Evolutionary conservation across 2,329 filamentous ascomycete genomes (phyloP).

Genomic region (Malbranchea zuffiana): DNA sequence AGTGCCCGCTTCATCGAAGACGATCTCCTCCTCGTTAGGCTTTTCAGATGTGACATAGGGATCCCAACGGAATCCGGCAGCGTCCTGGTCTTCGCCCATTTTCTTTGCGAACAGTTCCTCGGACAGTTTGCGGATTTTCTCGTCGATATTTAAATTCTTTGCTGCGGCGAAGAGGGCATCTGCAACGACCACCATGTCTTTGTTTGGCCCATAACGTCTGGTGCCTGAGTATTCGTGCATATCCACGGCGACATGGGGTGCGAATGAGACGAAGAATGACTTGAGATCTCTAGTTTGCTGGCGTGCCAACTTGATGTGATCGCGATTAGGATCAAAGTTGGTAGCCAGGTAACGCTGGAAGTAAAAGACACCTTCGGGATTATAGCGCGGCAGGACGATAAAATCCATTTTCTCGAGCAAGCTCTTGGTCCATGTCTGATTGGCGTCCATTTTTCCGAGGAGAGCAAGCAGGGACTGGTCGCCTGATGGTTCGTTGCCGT

Average conservation of each 20-base stretch:
- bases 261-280: constrained; percentile 2
- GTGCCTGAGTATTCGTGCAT: constrained; percentile 7
- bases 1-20: constrained; percentile 4
- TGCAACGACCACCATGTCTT: constrained; percentile 1
- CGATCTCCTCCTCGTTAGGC: not conserved
- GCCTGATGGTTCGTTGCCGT: constrained; percentile 7
- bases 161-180: constrained; percentile 7
- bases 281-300: constrained; percentile 9
- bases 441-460: constrained; percentile 3
- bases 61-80: constrained; percentile 6
- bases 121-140: constrained; percentile 6
- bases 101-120: constrained; percentile 7
- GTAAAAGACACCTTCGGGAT: constrained; percentile 8
- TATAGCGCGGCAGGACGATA: constrained; percentile 5
- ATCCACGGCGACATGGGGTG: constrained; percentile 5
- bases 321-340: constrained; percentile 9
- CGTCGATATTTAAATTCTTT: constrained; percentile 7
- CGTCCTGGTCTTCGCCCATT: constrained; percentile 6
- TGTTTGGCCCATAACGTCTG: not conserved
- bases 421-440: constrained; percentile 3
- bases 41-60: constrained; percentile 3
- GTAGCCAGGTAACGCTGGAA: constrained; percentile 10
- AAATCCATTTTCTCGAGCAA: constrained; percentile 7
- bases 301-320: constrained; percentile 6
- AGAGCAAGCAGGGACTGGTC: constrained; percentile 7